Evolutionary conservation across 2,329 filamentous ascomycete genomes (phyloP), one percentile per base, ranked within the genome.

Genomic region (Cyphellophora attinorum): DNA sequence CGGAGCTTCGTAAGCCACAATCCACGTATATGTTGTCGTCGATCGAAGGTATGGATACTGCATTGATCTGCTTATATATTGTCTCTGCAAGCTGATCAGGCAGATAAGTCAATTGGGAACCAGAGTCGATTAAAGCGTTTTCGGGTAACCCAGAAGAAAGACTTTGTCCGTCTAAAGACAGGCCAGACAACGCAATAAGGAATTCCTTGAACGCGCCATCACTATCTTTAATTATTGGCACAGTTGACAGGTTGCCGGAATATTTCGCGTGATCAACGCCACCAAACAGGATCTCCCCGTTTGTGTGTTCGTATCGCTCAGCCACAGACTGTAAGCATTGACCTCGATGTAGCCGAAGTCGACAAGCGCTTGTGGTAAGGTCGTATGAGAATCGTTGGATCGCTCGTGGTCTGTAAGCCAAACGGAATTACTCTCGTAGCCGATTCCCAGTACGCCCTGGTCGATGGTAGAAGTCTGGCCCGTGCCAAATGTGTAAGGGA

Each of bases 361-460:
- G 2, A 72, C 72, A 62, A 88, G 64, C 40, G 72, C 72, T 27
- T 72, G 68, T 2, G 81, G 81, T 5, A 88, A 62, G 53, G 86
- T 88, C 28, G 74, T 58, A 57, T 88, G 88, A 1, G 72, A 38
- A 3, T 59, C 38, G 5, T 68, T 50, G 33, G 52, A 50, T 21
- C 64, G 6, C 65, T 70, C 43, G n/a, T n/a, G n/a, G n/a, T n/a
- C n/a, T 33, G 69, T 68, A 29, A 82, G 74, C 47, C 80, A 75
- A 10, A 81, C 83, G 59, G 95, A 88, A 55, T 93, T 91, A 44
- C 68, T 56, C 1, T 70, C 55, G 55, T 94, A 95, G 5, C 88
- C 88, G 41, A 96, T 81, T 12, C 88, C 88, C 13, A 95, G 58
- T 27, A 96, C 85, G 25, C 84, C 84, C 55, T 93, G 74, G 18